Conservation (phyloP, 106 monocot species). For the Iris macrosiphon region DNA sequence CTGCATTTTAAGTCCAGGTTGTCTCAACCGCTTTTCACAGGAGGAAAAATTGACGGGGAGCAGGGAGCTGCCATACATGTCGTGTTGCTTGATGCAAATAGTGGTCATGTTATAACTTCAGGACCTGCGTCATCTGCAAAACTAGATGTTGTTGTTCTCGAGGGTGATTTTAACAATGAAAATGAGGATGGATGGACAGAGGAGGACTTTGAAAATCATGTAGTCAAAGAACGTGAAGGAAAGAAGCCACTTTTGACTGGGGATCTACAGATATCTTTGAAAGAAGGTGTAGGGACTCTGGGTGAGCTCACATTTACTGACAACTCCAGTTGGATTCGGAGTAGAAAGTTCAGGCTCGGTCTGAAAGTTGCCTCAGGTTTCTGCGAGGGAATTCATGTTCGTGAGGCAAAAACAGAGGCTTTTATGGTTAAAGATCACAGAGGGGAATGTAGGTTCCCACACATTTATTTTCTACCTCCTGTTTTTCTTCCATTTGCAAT, state of each 20-base stretch:
- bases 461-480: not conserved
- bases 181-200: conserved; percentile 28
- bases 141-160: conserved; percentile 33
- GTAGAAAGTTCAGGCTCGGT: conserved; percentile 42
- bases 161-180: conserved; percentile 49
- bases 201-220: conserved; percentile 36
- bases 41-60: conserved; percentile 41
- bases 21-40: conserved; percentile 31
- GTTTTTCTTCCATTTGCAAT: not conserved
- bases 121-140: conserved; percentile 32
- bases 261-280: conserved; percentile 24
- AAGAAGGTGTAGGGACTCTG: conserved; percentile 38
- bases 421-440: conserved; percentile 40
- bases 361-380: conserved; percentile 27
- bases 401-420: conserved; percentile 41
- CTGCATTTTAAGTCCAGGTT: conserved; percentile 31
- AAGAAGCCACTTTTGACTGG: conserved; percentile 44
- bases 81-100: conserved; percentile 27
- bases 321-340: conserved; percentile 42
- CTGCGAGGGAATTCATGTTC: conserved; percentile 27
- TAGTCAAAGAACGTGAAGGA: conserved; percentile 42
- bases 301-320: conserved; percentile 44
- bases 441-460: conserved; percentile 53
- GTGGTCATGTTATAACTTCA: conserved; percentile 22
- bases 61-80: conserved; percentile 39